Evolutionary conservation across 495 filamentous ascomycete genomes (phyloP).

Genomic region (Aspergillus haitiensis): DNA sequence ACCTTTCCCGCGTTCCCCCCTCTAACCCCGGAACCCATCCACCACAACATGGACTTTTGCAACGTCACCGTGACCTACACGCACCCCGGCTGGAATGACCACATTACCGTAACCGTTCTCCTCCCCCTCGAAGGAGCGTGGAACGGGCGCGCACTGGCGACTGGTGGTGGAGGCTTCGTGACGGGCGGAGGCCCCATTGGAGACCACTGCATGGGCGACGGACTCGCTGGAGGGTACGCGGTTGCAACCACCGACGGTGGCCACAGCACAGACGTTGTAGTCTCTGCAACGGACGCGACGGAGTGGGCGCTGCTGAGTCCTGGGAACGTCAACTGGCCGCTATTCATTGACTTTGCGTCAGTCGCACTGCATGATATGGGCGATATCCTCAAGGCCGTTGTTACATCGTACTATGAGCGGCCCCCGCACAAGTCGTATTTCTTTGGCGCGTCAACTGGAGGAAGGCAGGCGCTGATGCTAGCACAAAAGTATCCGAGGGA

Average conservation of each 20-base stretch:
- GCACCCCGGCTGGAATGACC: constrained; percentile 41
- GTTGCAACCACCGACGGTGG: constrained; percentile 2
- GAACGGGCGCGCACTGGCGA: constrained; percentile 41
- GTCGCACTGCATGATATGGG: constrained; percentile 2
- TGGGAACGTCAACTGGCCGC: not conserved
- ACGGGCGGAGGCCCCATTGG: no score
- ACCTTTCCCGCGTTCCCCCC: no score
- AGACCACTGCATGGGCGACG: no score
- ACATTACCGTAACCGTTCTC: constrained; percentile 35
- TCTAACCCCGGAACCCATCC: no score
- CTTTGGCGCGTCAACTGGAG: constrained; percentile 46
- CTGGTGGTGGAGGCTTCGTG: constrained; percentile 46
- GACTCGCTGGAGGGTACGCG: no score
- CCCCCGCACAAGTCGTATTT: constrained; percentile 36
- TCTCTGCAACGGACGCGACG: no score
- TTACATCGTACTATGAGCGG: constrained; percentile 8
- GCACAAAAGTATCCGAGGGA: constrained; percentile 40
- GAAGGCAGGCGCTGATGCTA: constrained; percentile 40
- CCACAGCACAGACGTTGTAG: not conserved
- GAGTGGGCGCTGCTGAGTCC: not conserved
- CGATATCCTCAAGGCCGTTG: constrained; percentile 12
- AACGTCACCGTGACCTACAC: constrained; percentile 49
- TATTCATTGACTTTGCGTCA: not conserved
- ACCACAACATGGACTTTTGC: no score
- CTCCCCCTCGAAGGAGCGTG: constrained; percentile 39